phyloP scores from a whole-genome alignment of 176 grass and related monocot species.

The Puya raimondii region DNA sequence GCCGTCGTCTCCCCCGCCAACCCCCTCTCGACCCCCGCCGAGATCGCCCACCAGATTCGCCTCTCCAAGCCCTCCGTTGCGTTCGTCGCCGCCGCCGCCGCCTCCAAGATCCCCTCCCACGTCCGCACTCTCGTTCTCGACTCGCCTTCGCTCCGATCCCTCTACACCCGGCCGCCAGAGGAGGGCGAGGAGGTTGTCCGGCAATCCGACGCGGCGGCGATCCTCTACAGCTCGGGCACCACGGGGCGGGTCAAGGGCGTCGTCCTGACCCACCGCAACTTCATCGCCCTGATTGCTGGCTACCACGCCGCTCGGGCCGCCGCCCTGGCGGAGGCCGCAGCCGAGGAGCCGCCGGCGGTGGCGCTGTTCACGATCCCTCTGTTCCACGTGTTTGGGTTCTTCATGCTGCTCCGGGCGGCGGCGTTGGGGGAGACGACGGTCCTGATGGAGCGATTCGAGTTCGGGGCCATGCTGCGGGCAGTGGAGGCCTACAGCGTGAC shows the following conservation, averaged over 20 bases:
- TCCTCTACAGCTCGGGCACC: slow-evolving; percentile 82
- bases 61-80: slow-evolving; percentile 42
- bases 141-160: slow-evolving; percentile 29
- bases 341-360: slow-evolving; percentile 22
- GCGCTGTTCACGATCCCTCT: slow-evolving; percentile 49
- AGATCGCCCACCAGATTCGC: slow-evolving; percentile 37
- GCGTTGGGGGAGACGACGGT: slow-evolving; percentile 65
- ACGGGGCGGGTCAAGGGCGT: slow-evolving; percentile 77
- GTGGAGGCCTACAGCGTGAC: slow-evolving; percentile 57
- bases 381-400: slow-evolving; percentile 76
- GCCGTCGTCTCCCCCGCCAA: slow-evolving; percentile 61
- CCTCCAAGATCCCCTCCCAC: slow-evolving; percentile 26
- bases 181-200: slow-evolving; percentile 15
- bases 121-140: slow-evolving; percentile 39
- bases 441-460: slow-evolving; percentile 69
- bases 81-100: slow-evolving; percentile 32
- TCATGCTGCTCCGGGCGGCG: slow-evolving; percentile 44
- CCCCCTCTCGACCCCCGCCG: slow-evolving; percentile 38
- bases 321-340: slow-evolving; percentile 20
- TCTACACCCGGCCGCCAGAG: slow-evolving; percentile 24
- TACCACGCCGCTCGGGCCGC: not conserved
- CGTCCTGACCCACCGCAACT: slow-evolving; percentile 54
- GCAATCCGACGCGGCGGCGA: slow-evolving; percentile 69
- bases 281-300: slow-evolving; percentile 40
- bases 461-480: slow-evolving; percentile 40